Evolutionary conservation across 2,329 filamentous ascomycete genomes (phyloP).

Genomic region (Talaromyces sp.): DNA sequence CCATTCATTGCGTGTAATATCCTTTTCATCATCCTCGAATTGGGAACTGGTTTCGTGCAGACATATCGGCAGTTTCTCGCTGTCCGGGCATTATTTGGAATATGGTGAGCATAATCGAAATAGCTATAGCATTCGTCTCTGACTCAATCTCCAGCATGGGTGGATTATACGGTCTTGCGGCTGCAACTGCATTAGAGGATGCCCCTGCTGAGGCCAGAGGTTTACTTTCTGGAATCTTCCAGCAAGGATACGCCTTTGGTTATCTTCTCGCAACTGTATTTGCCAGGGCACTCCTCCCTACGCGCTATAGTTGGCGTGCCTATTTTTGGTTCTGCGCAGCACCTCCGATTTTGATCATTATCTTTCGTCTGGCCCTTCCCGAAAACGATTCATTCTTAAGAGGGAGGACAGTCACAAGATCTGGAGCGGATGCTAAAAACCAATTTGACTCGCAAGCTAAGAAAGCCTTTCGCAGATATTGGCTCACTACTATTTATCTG

Average conservation of each 20-base stretch:
- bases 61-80: constrained; percentile 71
- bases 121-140: background rate
- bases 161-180: constrained; percentile 66
- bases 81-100: constrained; percentile 66
- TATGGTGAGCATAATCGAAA: constrained; percentile 60
- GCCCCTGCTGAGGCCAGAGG: constrained; percentile 67
- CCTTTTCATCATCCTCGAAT: constrained; percentile 64
- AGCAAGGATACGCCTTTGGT: constrained; percentile 76
- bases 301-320: background rate
- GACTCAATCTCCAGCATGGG: background rate
- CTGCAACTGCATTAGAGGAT: constrained; percentile 73
- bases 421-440: background rate
- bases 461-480: too few relatives aligned
- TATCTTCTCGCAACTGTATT: constrained; percentile 61
- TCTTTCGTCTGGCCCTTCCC: constrained; percentile 18
- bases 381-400: constrained; percentile 28
- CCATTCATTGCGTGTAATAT: constrained; percentile 80
- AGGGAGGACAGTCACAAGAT: background rate
- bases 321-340: background rate
- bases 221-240: constrained; percentile 75
- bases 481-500: too few relatives aligned
- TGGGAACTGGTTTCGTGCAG: constrained; percentile 70
- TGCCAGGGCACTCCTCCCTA: constrained; percentile 34
- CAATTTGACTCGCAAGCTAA: too few relatives aligned
- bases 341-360: background rate